A percentile compares a stretch with the other conserved stretches of the same genome.
These are phyloP conservation scores for Yarrowia galli DNA, from an alignment of 1,139 yeast species.

Conservation along the genomic window DNA sequence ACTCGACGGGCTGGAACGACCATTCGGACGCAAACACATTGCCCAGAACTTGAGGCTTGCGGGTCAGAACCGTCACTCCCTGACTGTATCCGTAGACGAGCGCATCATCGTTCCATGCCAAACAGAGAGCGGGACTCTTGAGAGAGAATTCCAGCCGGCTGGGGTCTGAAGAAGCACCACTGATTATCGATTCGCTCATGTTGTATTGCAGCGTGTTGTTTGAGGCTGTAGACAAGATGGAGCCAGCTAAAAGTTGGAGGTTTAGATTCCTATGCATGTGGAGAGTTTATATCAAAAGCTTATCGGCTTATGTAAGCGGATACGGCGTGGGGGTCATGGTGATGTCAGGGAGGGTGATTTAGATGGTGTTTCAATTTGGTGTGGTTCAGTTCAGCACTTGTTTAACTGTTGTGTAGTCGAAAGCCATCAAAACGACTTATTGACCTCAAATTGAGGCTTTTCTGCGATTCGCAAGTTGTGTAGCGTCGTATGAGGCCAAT, in stretches of 20 bases:
- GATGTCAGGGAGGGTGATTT: too few species aligned
- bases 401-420: too few species aligned
- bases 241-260: slow-evolving; percentile 4
- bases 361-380: too few species aligned
- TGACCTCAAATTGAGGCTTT: too few species aligned
- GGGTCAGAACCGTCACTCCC: slow-evolving; percentile 20
- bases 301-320: slow-evolving; percentile 17
- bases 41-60: not conserved
- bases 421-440: too few species aligned
- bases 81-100: slow-evolving; percentile 17
- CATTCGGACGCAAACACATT: slow-evolving; percentile 31
- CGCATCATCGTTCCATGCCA: slow-evolving; percentile 11
- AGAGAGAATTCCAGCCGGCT: slow-evolving; percentile 10
- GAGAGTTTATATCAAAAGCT: not conserved
- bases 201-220: not conserved
- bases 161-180: slow-evolving; percentile 5
- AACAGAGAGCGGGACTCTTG: not conserved
- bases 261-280: slow-evolving; percentile 5
- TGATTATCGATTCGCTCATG: slow-evolving; percentile 1
- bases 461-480: too few species aligned
- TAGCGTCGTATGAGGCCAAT: too few species aligned
- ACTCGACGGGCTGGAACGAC: slow-evolving; percentile 4
- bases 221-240: not conserved
- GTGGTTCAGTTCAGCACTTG: too few species aligned
- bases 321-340: too few species aligned